Percentiles rank a stretch among this genome's conserved stretches.
phyloP scores from a whole-genome alignment of 306 rosid genomes.

The Canavalia ensiformis region DNA sequence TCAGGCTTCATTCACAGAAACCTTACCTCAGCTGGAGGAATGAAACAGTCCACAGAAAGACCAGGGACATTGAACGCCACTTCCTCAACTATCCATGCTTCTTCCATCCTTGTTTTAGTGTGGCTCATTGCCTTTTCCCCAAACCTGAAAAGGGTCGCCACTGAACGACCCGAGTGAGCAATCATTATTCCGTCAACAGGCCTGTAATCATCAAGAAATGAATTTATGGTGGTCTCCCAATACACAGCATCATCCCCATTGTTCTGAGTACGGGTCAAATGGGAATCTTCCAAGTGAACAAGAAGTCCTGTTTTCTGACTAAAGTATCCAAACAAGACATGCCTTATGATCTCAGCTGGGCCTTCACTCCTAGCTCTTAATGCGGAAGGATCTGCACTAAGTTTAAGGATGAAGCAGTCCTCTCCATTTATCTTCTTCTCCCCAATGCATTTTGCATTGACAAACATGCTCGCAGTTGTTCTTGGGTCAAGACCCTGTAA shows the following conservation, averaged over 20 bases:
- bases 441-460: slow-evolving; percentile 92
- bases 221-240: slow-evolving; percentile 99
- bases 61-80: slow-evolving; percentile 98
- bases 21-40: slow-evolving; percentile 94
- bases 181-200: slow-evolving; percentile 95
- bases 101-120: slow-evolving; percentile 98
- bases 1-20: slow-evolving; percentile 86
- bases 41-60: slow-evolving; percentile 92
- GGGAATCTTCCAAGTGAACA: slow-evolving; percentile 96
- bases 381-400: slow-evolving; percentile 86
- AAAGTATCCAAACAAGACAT: slow-evolving; percentile 96
- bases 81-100: slow-evolving; percentile 98
- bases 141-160: slow-evolving; percentile 97
- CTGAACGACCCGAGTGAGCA: slow-evolving; percentile 95
- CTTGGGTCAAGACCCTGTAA: slow-evolving; percentile 95
- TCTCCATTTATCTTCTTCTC: slow-evolving; percentile 94
- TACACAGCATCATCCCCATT: slow-evolving; percentile 97
- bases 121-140: slow-evolving; percentile 99
- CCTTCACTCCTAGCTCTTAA: slow-evolving; percentile 98
- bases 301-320: slow-evolving; percentile 98
- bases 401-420: slow-evolving; percentile 98
- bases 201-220: slow-evolving; percentile 89
- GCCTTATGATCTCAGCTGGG: slow-evolving; percentile 98
- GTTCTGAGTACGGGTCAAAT: slow-evolving; percentile 97
- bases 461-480: slow-evolving; percentile 96